Percentiles rank a stretch among this genome's conserved stretches.
These are phyloP conservation scores for Xylaria grammica DNA, from an alignment of 495 filamentous ascomycete species.

Conservation along the genomic window DNA sequence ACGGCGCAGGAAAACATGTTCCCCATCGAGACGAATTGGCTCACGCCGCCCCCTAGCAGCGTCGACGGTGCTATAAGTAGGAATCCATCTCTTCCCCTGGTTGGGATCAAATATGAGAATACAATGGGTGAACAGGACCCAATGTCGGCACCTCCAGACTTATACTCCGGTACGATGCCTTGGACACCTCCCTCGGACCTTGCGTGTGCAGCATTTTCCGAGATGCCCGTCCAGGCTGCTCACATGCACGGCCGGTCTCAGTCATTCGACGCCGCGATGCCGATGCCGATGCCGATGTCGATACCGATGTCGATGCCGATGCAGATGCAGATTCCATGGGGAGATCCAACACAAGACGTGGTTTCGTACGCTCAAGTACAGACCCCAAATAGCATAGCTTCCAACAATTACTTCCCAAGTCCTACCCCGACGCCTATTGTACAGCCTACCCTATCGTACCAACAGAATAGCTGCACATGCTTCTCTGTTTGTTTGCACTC, in stretches of 20 bases:
- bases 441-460: constrained; percentile 33
- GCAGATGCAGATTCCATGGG: constrained; percentile 29
- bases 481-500: constrained; percentile 53
- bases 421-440: constrained; percentile 43
- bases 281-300: background rate
- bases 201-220: constrained; percentile 32
- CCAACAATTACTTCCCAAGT: constrained; percentile 44
- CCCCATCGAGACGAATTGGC: constrained; percentile 41
- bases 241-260: constrained; percentile 38
- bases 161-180: constrained; percentile 42
- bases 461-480: constrained; percentile 50
- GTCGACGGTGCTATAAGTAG: constrained; percentile 40
- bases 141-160: constrained; percentile 36
- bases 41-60: constrained; percentile 39
- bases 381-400: constrained; percentile 37
- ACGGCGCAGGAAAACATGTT: constrained; percentile 23
- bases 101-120: constrained; percentile 39
- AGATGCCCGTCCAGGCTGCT: constrained; percentile 35
- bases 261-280: constrained; percentile 43
- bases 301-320: background rate
- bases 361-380: constrained; percentile 39
- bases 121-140: constrained; percentile 32
- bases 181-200: constrained; percentile 44
- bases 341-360: constrained; percentile 32
- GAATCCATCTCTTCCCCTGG: constrained; percentile 42